These are phyloP conservation scores for Amaranthus tricolor DNA, from an alignment of 179 eudicot genomes.

Conservation along the genomic window DNA sequence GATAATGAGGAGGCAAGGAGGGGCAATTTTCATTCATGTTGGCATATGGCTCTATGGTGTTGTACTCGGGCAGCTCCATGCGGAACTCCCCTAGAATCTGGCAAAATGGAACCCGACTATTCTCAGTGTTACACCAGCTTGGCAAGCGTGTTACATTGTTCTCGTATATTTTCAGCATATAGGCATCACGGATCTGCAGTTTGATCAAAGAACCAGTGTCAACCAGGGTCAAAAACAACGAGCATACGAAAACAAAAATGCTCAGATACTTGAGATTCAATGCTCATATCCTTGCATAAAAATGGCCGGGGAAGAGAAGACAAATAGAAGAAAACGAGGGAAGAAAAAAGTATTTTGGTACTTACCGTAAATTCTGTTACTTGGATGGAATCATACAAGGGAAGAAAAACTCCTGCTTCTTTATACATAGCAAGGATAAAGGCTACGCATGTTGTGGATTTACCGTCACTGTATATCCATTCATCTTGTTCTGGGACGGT, in stretches of 20 bases:
- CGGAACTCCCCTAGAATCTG: conserved; percentile 91
- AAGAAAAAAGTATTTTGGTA: neutral
- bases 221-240: neutral
- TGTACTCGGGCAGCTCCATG: conserved; percentile 86
- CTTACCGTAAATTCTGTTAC: conserved; percentile 96
- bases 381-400: conserved; percentile 77
- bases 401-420: conserved; percentile 89
- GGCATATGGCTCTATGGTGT: conserved; percentile 81
- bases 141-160: conserved; percentile 74
- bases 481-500: conserved; percentile 96
- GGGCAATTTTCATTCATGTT: conserved; percentile 97
- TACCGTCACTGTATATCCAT: conserved; percentile 94
- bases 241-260: neutral
- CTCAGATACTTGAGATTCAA: too few species aligned
- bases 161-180: conserved; percentile 83
- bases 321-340: too few species aligned
- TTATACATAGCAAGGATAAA: conserved; percentile 93
- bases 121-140: conserved; percentile 74
- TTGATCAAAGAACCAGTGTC: neutral
- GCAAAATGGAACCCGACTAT: conserved; percentile 70
- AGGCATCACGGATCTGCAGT: conserved; percentile 90
- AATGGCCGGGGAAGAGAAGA: neutral
- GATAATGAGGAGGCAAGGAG: conserved; percentile 80
- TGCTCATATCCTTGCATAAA: neutral
- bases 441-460: conserved; percentile 99